Evolutionary conservation across 352 stramenopile species (phyloP).

Genomic region (Pythium angustatum): DNA sequence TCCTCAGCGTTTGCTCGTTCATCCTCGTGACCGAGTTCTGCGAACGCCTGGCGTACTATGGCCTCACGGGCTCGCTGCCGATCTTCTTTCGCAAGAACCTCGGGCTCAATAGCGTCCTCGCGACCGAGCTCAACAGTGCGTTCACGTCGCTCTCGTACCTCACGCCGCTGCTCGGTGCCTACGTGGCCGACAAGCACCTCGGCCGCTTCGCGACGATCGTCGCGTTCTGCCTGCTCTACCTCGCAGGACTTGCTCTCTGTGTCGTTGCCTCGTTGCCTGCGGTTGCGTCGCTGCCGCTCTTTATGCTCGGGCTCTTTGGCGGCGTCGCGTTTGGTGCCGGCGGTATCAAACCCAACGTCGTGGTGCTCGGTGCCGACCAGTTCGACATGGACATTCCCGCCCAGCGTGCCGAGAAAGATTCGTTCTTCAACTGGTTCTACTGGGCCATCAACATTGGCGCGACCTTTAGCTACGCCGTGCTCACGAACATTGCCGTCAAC

Average conservation of each 20-base stretch:
- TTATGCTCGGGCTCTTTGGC: slow-evolving; percentile 84
- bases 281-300: slow-evolving; percentile 63
- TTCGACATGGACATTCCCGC: slow-evolving; percentile 72
- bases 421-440: slow-evolving; percentile 95
- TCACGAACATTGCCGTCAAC: slow-evolving; percentile 91
- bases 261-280: slow-evolving; percentile 64
- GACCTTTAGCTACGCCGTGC: slow-evolving; percentile 89
- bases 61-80: slow-evolving; percentile 77
- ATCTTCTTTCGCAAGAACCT: slow-evolving; percentile 91
- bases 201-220: slow-evolving; percentile 74
- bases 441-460: slow-evolving; percentile 92
- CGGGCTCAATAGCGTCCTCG: slow-evolving; percentile 71
- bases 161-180: slow-evolving; percentile 80
- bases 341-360: slow-evolving; percentile 58
- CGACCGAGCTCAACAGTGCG: slow-evolving; percentile 81
- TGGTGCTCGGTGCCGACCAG: slow-evolving; percentile 74
- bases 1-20: slow-evolving; percentile 86
- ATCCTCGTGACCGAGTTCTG: slow-evolving; percentile 90
- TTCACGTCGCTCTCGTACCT: slow-evolving; percentile 88
- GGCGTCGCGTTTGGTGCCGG: slow-evolving; percentile 56
- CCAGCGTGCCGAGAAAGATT: slow-evolving; percentile 81
- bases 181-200: slow-evolving; percentile 80
- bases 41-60: slow-evolving; percentile 85
- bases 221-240: slow-evolving; percentile 60
- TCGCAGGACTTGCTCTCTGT: slow-evolving; percentile 66